phyloP scores from a whole-genome alignment of 805 yeast species.

The Kodamaea laetipori region DNA sequence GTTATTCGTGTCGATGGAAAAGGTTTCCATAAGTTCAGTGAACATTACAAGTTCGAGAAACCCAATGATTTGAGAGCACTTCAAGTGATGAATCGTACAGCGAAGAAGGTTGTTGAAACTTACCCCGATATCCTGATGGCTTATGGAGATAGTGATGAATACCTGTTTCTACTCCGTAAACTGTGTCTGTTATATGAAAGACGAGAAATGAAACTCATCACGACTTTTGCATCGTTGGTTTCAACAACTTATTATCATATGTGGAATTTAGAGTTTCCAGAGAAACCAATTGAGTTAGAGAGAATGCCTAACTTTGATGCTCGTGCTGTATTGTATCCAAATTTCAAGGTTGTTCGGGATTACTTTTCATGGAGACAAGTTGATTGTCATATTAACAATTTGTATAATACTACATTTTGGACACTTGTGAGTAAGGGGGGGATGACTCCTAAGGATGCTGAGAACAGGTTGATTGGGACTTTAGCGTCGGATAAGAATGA shows the following conservation, averaged over 20 bases:
- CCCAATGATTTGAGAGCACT: slow-evolving; percentile 87
- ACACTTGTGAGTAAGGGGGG: slow-evolving; percentile 68
- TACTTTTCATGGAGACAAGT: slow-evolving; percentile 95
- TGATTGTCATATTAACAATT: slow-evolving; percentile 92
- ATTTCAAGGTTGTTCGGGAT: slow-evolving; percentile 59
- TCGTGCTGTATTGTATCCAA: slow-evolving; percentile 85
- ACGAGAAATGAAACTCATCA: slow-evolving; percentile 75
- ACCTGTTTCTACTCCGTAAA: slow-evolving; percentile 71
- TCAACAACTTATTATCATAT: slow-evolving; percentile 70
- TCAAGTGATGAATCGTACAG: slow-evolving; percentile 79
- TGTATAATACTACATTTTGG: slow-evolving; percentile 95
- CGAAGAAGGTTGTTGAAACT: slow-evolving; percentile 59
- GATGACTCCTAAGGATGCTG: slow-evolving; percentile 77
- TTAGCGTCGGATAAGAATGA: slow-evolving; percentile 86
- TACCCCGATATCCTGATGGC: slow-evolving; percentile 78
- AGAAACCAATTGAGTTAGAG: slow-evolving; percentile 45
- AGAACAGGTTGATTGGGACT: slow-evolving; percentile 73
- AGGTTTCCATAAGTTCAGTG: slow-evolving; percentile 86
- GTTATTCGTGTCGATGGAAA: slow-evolving; percentile 90
- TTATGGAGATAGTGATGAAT: slow-evolving; percentile 96
- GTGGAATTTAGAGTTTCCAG: slow-evolving; percentile 66
- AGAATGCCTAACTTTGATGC: slow-evolving; percentile 89
- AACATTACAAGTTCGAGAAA: slow-evolving; percentile 70
- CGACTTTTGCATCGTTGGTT: slow-evolving; percentile 80
- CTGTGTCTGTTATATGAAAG: slow-evolving; percentile 76